A percentile compares a stretch with the other conserved stretches of the same genome.
Evolutionary conservation across 495 filamentous ascomycete genomes (phyloP).

Genomic region (Neurospora terricola): DNA sequence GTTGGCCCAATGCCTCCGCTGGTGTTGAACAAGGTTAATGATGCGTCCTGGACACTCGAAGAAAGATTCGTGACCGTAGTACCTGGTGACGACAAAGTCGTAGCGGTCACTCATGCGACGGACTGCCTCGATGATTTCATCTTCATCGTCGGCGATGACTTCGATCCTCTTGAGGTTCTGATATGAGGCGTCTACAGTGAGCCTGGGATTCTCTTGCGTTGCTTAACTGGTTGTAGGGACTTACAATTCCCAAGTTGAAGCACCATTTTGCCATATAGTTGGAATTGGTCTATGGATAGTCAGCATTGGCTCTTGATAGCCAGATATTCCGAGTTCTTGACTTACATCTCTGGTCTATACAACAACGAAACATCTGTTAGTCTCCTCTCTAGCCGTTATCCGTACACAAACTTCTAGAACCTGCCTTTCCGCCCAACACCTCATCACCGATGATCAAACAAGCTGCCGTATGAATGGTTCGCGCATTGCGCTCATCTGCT

Average conservation of each 20-base stretch:
- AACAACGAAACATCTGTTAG: constrained; percentile 4
- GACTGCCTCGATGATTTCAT: constrained; percentile 80
- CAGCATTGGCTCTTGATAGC: not conserved
- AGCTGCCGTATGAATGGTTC: constrained; percentile 77
- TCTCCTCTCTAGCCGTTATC: not conserved
- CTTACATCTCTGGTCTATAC: constrained; percentile 28
- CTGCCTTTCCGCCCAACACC: constrained; percentile 89
- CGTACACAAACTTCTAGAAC: constrained; percentile 2
- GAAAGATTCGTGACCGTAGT: not conserved
- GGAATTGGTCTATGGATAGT: constrained; percentile 66
- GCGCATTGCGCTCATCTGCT: constrained; percentile 42
- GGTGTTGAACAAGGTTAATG: not conserved
- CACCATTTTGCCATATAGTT: constrained; percentile 86
- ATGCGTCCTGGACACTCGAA: not conserved
- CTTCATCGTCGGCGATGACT: constrained; percentile 84
- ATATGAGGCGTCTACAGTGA: not conserved
- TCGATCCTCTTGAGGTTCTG: constrained; percentile 76
- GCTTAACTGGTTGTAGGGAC: too few species aligned
- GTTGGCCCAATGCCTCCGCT: constrained; percentile 92
- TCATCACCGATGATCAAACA: constrained; percentile 96
- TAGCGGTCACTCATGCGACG: constrained; percentile 77
- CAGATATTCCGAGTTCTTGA: not conserved
- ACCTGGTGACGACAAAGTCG: constrained; percentile 83
- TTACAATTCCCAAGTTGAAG: constrained; percentile 79
- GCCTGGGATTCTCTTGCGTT: not conserved